These are phyloP conservation scores for Lyophyllum decastes DNA, from an alignment of 768 basidiomycete species.

Conservation along the genomic window DNA sequence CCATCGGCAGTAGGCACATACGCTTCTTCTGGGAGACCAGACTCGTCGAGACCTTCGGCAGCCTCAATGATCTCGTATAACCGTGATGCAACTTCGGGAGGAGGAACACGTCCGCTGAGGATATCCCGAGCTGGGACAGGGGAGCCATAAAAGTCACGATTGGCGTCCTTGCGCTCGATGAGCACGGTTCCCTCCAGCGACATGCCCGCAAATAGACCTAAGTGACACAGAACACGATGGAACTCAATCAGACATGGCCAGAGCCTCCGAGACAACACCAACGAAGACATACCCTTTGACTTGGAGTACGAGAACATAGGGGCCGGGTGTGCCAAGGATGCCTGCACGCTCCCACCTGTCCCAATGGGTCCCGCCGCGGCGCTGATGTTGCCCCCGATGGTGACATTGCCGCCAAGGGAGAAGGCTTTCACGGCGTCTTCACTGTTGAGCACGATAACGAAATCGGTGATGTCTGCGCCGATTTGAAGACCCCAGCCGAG, in stretches of 20 bases:
- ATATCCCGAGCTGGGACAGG: slow-evolving; percentile 88
- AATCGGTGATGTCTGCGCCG: slow-evolving; percentile 93
- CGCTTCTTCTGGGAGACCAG: slow-evolving; percentile 71
- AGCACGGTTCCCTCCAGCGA: slow-evolving; percentile 93
- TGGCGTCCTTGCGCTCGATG: slow-evolving; percentile 95
- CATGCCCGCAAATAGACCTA: slow-evolving; percentile 92
- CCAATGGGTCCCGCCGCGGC: slow-evolving; percentile 92
- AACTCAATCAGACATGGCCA: background rate
- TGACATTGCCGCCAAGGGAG: slow-evolving; percentile 93
- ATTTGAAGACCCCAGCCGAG: slow-evolving; percentile 95
- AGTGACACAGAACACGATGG: slow-evolving; percentile 5
- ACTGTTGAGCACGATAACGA: slow-evolving; percentile 95
- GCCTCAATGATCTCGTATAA: slow-evolving; percentile 97
- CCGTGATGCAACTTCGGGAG: slow-evolving; percentile 92
- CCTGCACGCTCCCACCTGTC: slow-evolving; percentile 88
- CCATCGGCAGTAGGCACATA: slow-evolving; percentile 74
- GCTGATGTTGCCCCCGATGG: slow-evolving; percentile 87
- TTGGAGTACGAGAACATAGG: slow-evolving; percentile 98
- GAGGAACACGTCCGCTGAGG: slow-evolving; percentile 89
- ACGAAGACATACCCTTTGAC: slow-evolving; percentile 86
- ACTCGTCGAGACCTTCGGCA: slow-evolving; percentile 90
- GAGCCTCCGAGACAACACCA: background rate
- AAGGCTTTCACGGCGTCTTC: slow-evolving; percentile 96
- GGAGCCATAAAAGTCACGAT: slow-evolving; percentile 95
- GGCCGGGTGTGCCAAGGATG: slow-evolving; percentile 87